Conservation (phyloP, 1,284 basidiomycete species). For the Phylloboletellus chloephorus region DNA sequence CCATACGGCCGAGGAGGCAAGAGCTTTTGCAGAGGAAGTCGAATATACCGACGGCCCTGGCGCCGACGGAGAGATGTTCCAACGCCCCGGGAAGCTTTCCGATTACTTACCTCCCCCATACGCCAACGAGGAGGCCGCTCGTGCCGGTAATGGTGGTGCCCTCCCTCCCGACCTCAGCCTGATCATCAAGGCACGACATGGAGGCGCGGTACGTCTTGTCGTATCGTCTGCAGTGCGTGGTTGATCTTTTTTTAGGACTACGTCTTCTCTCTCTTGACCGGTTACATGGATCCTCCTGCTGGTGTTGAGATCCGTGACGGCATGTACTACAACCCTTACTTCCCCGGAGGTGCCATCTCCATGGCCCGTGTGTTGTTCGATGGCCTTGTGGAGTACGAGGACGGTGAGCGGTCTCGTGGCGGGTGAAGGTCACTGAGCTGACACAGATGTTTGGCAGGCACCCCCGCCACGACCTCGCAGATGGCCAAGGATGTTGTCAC, state of each 20-base stretch:
- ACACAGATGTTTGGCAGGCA: conserved; percentile 50
- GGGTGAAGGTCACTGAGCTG: conserved; percentile 1
- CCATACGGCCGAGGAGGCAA: conserved; percentile 90
- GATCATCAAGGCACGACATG: conserved; percentile 98
- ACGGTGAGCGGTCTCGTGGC: conserved; percentile 48
- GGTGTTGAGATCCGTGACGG: conserved; percentile 95
- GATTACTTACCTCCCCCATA: conserved; percentile 97
- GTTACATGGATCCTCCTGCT: conserved; percentile 95
- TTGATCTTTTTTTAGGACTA: conserved; percentile 71
- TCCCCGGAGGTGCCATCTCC: conserved; percentile 95
- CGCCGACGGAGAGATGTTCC: conserved; percentile 96
- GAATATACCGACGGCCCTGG: conserved; percentile 98
- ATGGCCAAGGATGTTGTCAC: conserved; percentile 99
- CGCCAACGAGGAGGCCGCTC: conserved; percentile 96
- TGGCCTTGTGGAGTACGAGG: conserved; percentile 91
- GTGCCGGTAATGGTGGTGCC: conserved; percentile 91
- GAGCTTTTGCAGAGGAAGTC: conserved; percentile 91
- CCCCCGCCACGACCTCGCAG: conserved; percentile 95
- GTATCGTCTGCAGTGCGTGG: not conserved
- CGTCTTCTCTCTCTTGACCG: conserved; percentile 94
- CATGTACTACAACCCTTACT: conserved; percentile 98
- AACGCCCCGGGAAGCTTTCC: conserved; percentile 93
- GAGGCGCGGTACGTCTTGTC: conserved; percentile 65
- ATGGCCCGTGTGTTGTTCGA: conserved; percentile 98
- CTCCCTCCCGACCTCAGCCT: conserved; percentile 96